phyloP scores from a whole-genome alignment of 176 grass and related monocot genomes.

The Paspalum vaginatum region DNA sequence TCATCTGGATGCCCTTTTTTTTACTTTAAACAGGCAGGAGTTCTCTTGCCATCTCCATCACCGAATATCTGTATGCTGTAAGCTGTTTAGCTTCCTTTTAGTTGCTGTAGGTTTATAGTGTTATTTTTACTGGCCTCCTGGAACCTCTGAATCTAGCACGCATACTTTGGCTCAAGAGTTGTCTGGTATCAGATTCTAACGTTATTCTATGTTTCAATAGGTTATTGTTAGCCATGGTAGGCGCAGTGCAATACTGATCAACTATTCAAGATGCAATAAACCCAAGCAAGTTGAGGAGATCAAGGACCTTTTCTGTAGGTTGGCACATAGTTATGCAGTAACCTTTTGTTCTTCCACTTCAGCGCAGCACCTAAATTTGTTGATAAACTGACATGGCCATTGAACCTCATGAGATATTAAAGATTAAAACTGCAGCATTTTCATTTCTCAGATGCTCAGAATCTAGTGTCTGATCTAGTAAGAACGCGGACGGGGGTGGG shows the following conservation, averaged over 20 bases:
- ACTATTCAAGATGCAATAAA: not conserved
- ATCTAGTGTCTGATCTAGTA: not conserved
- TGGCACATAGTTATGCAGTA: not conserved
- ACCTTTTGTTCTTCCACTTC: not conserved
- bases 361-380: not conserved
- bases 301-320: not conserved
- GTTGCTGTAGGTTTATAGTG: not conserved
- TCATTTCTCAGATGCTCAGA: not conserved
- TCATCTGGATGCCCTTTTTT: not conserved
- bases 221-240: not conserved
- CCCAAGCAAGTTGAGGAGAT: not conserved
- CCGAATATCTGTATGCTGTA: conserved; percentile 26
- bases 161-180: conserved; percentile 13
- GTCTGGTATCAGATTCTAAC: conserved; percentile 22
- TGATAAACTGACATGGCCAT: not conserved
- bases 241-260: not conserved
- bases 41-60: not conserved
- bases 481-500: no score
- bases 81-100: conserved; percentile 17
- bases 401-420: not conserved
- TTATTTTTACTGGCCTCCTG: not conserved
- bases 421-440: not conserved
- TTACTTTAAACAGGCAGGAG: conserved; percentile 3
- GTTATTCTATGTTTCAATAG: conserved; percentile 32
- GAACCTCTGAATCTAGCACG: conserved; percentile 11